Percentiles rank a stretch among this genome's conserved stretches.
Conservation (phyloP, 2,329 filamentous ascomycete genomes). For the Emydomyces testavorans region DNA sequence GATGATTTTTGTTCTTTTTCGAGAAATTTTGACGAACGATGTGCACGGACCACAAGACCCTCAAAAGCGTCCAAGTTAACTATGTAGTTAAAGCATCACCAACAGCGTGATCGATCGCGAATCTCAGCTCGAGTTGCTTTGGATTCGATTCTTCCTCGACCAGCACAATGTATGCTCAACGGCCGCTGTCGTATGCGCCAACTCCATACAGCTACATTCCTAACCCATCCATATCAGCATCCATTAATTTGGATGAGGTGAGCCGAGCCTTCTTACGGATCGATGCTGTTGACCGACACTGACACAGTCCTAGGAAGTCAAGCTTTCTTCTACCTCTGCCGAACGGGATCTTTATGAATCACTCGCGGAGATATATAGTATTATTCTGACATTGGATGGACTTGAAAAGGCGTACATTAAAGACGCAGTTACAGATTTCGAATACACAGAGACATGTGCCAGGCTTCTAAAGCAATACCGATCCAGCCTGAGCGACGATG, state of each 20-base stretch:
- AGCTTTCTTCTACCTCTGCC: conserved; percentile 71
- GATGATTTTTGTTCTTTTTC: background rate
- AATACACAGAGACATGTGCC: conserved; percentile 95
- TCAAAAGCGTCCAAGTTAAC: background rate
- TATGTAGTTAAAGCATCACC: background rate
- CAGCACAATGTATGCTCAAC: conserved; percentile 36
- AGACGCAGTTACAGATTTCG: conserved; percentile 78
- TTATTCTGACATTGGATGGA: conserved; percentile 88
- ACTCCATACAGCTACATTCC: conserved; percentile 87
- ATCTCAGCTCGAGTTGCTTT: background rate
- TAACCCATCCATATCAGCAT: conserved; percentile 68
- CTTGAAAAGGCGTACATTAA: conserved; percentile 94
- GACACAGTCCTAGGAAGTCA: conserved; percentile 59
- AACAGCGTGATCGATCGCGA: background rate
- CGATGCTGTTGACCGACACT: conserved; percentile 13
- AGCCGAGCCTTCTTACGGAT: conserved; percentile 13
- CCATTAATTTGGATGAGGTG: conserved; percentile 89
- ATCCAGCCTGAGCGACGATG: conserved; percentile 80
- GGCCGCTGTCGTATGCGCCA: conserved; percentile 67
- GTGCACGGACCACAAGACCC: conserved; percentile 13
- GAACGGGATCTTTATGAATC: conserved; percentile 93
- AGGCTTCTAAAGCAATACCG: conserved; percentile 93
- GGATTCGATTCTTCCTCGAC: background rate
- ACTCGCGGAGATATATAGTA: conserved; percentile 92
- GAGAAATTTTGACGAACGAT: conserved; percentile 8